A percentile compares a stretch with the other conserved stretches of the same genome.
Conservation (phyloP, 306 rosid species). For the Medicago lupulina region DNA sequence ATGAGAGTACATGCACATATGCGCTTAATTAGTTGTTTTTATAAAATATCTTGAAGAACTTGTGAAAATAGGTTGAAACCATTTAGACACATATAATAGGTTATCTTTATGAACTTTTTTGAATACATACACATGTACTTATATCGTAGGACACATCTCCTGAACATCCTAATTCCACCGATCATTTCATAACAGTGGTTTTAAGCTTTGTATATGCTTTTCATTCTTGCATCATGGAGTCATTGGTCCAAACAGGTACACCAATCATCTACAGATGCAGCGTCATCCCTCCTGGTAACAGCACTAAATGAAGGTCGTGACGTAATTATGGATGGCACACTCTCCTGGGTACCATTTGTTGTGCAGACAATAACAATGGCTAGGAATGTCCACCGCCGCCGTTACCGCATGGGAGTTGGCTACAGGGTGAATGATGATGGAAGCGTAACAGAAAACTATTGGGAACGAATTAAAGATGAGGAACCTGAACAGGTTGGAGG, state of each 20-base stretch:
- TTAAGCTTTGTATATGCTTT: background rate
- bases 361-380: conserved; percentile 96
- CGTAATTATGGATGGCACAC: conserved; percentile 97
- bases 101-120: background rate
- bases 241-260: conserved; percentile 67
- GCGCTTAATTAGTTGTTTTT: background rate
- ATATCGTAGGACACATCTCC: background rate
- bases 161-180: background rate
- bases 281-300: conserved; percentile 94
- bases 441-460: conserved; percentile 73
- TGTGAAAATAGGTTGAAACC: background rate
- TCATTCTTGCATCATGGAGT: conserved; percentile 17
- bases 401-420: conserved; percentile 90
- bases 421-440: conserved; percentile 71
- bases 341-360: conserved; percentile 95
- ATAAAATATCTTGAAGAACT: background rate
- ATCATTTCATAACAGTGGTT: background rate
- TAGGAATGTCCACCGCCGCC: conserved; percentile 89
- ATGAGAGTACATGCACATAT: background rate
- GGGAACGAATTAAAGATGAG: conserved; percentile 77
- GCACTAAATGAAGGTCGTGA: conserved; percentile 91
- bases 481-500: conserved; percentile 75
- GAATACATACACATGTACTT: background rate
- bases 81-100: background rate
- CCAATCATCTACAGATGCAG: conserved; percentile 97